A percentile compares a stretch with the other conserved stretches of the same genome.
phyloP scores from a whole-genome alignment of 768 basidiomycete genomes.

The Neoboletus brunneissimus region DNA sequence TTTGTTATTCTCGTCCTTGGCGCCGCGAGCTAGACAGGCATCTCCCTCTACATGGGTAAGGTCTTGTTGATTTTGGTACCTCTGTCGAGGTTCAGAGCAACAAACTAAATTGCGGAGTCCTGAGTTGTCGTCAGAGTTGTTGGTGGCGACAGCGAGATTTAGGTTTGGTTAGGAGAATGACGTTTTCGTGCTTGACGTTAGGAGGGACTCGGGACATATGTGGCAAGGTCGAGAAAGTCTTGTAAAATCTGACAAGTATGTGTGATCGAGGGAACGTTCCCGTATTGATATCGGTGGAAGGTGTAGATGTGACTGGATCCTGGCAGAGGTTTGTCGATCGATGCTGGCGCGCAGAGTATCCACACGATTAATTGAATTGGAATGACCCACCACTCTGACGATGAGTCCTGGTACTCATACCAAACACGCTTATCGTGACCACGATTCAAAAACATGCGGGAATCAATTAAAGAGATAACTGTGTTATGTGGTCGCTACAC shows the following conservation, averaged over 20 bases:
- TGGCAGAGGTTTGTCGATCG: no score
- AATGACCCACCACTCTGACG: not conserved
- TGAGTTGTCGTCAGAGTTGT: no score
- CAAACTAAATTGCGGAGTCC: not conserved
- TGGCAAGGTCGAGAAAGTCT: no score
- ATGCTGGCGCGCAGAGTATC: not conserved
- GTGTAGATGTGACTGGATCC: no score
- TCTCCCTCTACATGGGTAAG: not conserved
- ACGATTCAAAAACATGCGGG: not conserved
- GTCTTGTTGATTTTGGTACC: not conserved
- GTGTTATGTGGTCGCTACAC: conserved; percentile 8
- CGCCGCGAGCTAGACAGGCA: no score
- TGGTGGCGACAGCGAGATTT: no score
- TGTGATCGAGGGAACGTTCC: no score
- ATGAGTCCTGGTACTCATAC: not conserved
- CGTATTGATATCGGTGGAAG: no score
- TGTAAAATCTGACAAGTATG: no score
- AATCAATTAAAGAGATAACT: not conserved
- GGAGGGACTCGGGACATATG: no score
- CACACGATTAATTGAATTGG: not conserved
- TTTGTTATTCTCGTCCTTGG: not conserved
- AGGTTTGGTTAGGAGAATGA: not conserved
- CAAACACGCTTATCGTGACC: not conserved
- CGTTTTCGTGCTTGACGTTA: not conserved
- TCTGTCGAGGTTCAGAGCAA: not conserved